Conservation (phyloP, 345 rosid species). For the Acer saccharum region DNA sequence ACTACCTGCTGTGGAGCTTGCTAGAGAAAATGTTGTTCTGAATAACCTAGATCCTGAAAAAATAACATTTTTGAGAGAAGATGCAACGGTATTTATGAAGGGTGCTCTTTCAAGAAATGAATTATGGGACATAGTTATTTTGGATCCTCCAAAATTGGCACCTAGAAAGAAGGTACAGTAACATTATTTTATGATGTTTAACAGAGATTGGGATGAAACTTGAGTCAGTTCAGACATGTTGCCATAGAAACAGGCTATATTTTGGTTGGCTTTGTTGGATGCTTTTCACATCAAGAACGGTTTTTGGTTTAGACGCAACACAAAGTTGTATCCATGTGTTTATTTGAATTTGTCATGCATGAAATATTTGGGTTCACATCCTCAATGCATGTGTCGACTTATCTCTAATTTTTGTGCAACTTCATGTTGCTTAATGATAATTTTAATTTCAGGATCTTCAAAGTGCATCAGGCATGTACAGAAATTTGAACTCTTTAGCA, state of each 20-base stretch:
- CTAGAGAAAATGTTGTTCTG: conserved; percentile 69
- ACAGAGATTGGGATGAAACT: not conserved
- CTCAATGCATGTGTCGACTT: not conserved
- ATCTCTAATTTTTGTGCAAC: not conserved
- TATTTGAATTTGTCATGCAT: not conserved
- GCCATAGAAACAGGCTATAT: not conserved
- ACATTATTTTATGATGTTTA: not conserved
- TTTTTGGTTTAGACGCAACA: not conserved
- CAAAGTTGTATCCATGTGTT: not conserved
- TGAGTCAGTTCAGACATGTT: not conserved
- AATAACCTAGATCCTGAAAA: conserved; percentile 69
- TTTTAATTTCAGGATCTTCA: conserved; percentile 54
- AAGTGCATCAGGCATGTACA: conserved; percentile 80
- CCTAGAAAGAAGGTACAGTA: conserved; percentile 69
- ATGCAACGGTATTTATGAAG: conserved; percentile 80
- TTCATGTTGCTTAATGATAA: not conserved
- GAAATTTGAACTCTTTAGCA: conserved; percentile 74
- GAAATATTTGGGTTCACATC: not conserved
- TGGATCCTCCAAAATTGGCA: conserved; percentile 93
- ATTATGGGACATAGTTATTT: conserved; percentile 79
- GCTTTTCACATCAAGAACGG: not conserved
- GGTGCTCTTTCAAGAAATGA: conserved; percentile 70
- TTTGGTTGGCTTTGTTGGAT: no score
- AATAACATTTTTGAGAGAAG: conserved; percentile 67
- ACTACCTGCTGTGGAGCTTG: conserved; percentile 85